A percentile compares a stretch with the other conserved stretches of the same genome.
Conservation (phyloP, 495 filamentous ascomycete species). For the Rhypophila decipiens region DNA sequence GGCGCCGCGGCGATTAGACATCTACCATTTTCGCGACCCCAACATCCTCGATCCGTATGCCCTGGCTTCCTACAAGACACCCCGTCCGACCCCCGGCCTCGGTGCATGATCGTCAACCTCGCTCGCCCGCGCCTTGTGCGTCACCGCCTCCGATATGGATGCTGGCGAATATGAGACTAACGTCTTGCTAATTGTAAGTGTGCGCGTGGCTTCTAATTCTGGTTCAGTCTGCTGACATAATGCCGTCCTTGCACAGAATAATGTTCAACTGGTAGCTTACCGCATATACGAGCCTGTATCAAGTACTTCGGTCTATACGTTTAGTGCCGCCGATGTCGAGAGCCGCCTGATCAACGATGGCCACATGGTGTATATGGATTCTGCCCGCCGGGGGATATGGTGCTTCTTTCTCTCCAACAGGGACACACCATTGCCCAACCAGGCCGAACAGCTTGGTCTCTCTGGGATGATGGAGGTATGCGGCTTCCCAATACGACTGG, state of each 20-base stretch:
- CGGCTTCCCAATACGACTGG: slow-evolving; percentile 32
- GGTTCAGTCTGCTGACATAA: slow-evolving; percentile 11
- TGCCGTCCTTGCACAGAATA: slow-evolving; percentile 36
- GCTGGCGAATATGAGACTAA: slow-evolving; percentile 50
- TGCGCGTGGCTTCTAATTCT: neutral
- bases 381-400: slow-evolving; percentile 43
- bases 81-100: slow-evolving; percentile 7
- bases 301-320: slow-evolving; percentile 30
- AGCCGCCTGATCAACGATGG: slow-evolving; percentile 42
- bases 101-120: slow-evolving; percentile 19
- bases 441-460: slow-evolving; percentile 22
- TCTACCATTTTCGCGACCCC: slow-evolving; percentile 1
- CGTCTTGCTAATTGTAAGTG: slow-evolving; percentile 41
- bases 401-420: slow-evolving; percentile 37
- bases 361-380: slow-evolving; percentile 43
- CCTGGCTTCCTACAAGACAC: slow-evolving; percentile 7
- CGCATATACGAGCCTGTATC: slow-evolving; percentile 42
- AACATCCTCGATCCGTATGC: slow-evolving; percentile 12
- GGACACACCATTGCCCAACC: slow-evolving; percentile 17
- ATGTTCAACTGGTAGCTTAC: slow-evolving; percentile 38
- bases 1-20: neutral
- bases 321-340: slow-evolving; percentile 39
- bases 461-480: slow-evolving; percentile 29
- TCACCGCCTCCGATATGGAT: slow-evolving; percentile 41
- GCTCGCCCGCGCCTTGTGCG: slow-evolving; percentile 12